Evolutionary conservation across 306 rosid genomes (phyloP).

Genomic region (Styphnolobium japonicum): DNA sequence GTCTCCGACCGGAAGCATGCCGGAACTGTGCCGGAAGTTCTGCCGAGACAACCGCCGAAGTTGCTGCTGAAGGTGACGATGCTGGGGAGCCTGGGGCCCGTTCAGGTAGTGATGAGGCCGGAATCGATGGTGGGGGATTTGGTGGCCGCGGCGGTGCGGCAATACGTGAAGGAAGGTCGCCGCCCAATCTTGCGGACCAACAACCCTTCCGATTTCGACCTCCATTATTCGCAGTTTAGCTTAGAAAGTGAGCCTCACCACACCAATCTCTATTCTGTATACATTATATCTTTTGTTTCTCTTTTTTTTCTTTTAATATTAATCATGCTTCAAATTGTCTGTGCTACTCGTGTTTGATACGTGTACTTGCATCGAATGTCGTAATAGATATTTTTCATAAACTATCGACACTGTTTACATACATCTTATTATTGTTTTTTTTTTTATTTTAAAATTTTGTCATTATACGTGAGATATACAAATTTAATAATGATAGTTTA

Average conservation of each 20-base stretch:
- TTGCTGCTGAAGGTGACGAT: slow-evolving; percentile 70
- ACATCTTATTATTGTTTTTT: no score
- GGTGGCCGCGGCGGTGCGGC: slow-evolving; percentile 42
- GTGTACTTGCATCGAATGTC: no score
- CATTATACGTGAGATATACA: no score
- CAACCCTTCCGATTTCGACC: slow-evolving; percentile 58
- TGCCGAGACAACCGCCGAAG: slow-evolving; percentile 57
- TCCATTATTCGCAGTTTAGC: slow-evolving; percentile 92
- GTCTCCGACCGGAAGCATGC: slow-evolving; percentile 6
- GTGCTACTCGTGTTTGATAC: no score
- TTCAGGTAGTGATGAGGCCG: slow-evolving; percentile 62
- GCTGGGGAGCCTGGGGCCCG: slow-evolving; percentile 74
- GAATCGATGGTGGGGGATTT: slow-evolving; percentile 61
- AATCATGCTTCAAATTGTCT: no score
- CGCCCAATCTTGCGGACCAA: slow-evolving; percentile 63
- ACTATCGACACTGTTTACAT: no score
- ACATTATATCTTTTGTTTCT: not conserved
- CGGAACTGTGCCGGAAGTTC: slow-evolving; percentile 13
- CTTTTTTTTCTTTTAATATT: not conserved
- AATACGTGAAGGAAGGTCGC: slow-evolving; percentile 72
- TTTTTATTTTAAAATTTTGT: no score
- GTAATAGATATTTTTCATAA: no score
- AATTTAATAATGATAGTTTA: no score
- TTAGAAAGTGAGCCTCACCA: slow-evolving; percentile 63
- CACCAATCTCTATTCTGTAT: not conserved